Conservation (phyloP, 2,329 filamentous ascomycete species). For the Epichloe hybrida region DNA sequence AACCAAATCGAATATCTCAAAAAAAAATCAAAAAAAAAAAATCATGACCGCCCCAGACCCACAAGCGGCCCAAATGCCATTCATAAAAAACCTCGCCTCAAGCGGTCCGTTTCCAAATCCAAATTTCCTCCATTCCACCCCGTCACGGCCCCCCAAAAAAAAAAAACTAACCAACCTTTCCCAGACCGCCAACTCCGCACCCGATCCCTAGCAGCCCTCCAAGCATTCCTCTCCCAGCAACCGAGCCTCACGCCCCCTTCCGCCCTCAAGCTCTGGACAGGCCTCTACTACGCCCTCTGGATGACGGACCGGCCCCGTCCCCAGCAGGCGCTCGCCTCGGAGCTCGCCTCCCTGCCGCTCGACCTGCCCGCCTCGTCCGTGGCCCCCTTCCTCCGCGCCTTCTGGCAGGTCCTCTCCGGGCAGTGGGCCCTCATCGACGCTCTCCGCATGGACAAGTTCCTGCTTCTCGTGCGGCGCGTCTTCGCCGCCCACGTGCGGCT, state of each 20-base stretch:
- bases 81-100: slow-evolving; percentile 72
- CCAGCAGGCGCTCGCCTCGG: slow-evolving; percentile 69
- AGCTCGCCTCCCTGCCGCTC: slow-evolving; percentile 56
- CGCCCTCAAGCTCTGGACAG: slow-evolving; percentile 84
- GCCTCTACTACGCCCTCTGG: slow-evolving; percentile 85
- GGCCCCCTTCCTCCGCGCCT: slow-evolving; percentile 42
- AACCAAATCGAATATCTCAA: not conserved
- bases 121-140: too few relatives aligned
- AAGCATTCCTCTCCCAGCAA: slow-evolving; percentile 58
- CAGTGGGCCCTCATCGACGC: slow-evolving; percentile 67
- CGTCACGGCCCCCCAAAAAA: too few relatives aligned
- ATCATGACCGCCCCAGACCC: not conserved
- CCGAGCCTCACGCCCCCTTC: slow-evolving; percentile 49
- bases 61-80: slow-evolving; percentile 45
- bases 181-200: slow-evolving; percentile 67
- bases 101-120: slow-evolving; percentile 45
- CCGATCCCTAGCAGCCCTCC: slow-evolving; percentile 62
- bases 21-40: not conserved
- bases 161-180: not conserved
- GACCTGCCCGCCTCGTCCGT: slow-evolving; percentile 36
- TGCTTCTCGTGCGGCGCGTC: slow-evolving; percentile 70
- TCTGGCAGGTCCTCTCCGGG: slow-evolving; percentile 56
- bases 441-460: slow-evolving; percentile 80
- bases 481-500: slow-evolving; percentile 55
- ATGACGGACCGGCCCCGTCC: slow-evolving; percentile 83